phyloP scores from a whole-genome alignment of 306 rosid species.

The Abrus precatorius region DNA sequence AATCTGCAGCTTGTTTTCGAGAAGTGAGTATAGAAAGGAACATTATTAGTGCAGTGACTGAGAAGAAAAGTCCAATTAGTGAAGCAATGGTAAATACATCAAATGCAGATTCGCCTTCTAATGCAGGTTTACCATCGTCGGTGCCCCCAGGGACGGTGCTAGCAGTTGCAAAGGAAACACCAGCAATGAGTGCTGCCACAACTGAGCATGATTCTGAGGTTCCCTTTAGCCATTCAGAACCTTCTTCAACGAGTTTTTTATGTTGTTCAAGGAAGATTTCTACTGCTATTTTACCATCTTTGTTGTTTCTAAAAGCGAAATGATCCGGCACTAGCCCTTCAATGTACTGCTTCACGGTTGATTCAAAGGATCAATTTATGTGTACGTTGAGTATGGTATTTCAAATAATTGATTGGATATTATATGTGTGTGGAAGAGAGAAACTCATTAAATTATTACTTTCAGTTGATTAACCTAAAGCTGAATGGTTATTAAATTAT shows the following conservation, averaged over 20 bases:
- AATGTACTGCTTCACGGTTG: conserved; percentile 22
- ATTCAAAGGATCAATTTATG: not conserved
- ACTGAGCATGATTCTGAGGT: conserved; percentile 58
- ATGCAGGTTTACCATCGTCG: conserved; percentile 41
- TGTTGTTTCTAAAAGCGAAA: conserved; percentile 35
- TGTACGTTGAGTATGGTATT: not conserved
- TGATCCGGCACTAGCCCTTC: conserved; percentile 34
- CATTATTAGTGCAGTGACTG: conserved; percentile 62
- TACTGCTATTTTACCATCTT: not conserved
- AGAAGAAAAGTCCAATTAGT: conserved; percentile 59
- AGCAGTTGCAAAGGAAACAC: conserved; percentile 52
- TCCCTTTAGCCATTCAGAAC: conserved; percentile 44
- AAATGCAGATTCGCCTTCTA: conserved; percentile 47
- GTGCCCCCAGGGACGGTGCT: conserved; percentile 56
- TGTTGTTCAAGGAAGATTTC: conserved; percentile 33
- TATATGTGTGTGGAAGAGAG: too few species aligned
- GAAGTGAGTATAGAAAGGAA: conserved; percentile 65
- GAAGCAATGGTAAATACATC: conserved; percentile 53
- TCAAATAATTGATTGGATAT: too few species aligned
- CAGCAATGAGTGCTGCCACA: conserved; percentile 53
- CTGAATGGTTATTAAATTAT: too few species aligned
- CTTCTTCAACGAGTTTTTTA: not conserved
- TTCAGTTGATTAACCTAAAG: too few species aligned
- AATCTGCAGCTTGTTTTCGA: conserved; percentile 57
- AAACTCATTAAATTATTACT: too few species aligned